phyloP scores from a whole-genome alignment of 768 basidiomycete genomes.

The Suillus ampliporus region DNA sequence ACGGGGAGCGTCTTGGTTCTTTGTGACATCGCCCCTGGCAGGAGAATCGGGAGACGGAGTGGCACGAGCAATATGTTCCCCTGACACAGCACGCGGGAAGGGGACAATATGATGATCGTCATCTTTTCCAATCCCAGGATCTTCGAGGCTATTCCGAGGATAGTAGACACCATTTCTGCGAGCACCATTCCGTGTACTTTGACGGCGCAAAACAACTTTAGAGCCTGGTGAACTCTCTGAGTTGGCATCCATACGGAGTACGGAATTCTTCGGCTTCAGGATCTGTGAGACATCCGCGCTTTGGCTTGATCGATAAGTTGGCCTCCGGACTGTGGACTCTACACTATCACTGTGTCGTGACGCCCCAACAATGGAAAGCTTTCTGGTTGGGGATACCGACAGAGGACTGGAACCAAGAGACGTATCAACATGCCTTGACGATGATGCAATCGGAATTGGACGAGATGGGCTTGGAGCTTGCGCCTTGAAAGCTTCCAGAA shows the following conservation, averaged over 20 bases:
- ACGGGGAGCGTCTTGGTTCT: constrained; percentile 48
- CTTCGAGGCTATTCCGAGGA: constrained; percentile 44
- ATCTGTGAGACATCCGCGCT: constrained; percentile 57
- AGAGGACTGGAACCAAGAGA: constrained; percentile 38
- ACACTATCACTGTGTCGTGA: constrained; percentile 52
- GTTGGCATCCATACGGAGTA: constrained; percentile 58
- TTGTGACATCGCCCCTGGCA: constrained; percentile 36
- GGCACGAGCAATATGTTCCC: constrained; percentile 45
- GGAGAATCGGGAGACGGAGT: constrained; percentile 47
- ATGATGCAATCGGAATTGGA: constrained; percentile 27
- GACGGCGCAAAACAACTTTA: constrained; percentile 59
- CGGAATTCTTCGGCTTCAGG: constrained; percentile 54
- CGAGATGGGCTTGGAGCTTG: constrained; percentile 35
- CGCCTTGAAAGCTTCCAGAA: constrained; percentile 61
- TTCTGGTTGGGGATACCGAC: constrained; percentile 55
- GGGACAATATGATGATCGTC: constrained; percentile 54
- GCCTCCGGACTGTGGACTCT: constrained; percentile 56
- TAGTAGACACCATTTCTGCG: constrained; percentile 55
- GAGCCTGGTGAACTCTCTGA: constrained; percentile 55
- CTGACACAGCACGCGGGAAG: constrained; percentile 67
- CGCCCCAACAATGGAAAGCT: constrained; percentile 57
- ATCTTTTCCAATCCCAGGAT: constrained; percentile 39
- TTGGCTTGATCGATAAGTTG: constrained; percentile 68
- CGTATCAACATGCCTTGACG: constrained; percentile 26
- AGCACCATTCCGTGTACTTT: constrained; percentile 57